phyloP scores from a whole-genome alignment of 208 protist species.

The Lotmaria passim region DNA sequence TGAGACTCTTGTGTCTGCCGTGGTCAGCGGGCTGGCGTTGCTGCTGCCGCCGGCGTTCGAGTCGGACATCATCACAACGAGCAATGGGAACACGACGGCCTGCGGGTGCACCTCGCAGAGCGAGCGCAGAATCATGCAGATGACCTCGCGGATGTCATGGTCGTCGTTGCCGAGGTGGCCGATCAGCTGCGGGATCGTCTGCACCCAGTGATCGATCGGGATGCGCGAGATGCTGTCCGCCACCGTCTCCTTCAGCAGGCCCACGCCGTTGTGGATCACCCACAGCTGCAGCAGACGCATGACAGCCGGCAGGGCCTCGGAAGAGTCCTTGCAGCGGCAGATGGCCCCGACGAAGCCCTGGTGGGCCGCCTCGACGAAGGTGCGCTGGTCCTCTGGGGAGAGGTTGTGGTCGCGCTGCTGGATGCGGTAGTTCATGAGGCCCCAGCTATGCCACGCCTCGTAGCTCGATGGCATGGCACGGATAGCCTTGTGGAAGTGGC shows the following conservation, averaged over 20 bases:
- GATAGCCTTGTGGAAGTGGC: conserved; percentile 88
- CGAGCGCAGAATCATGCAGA: conserved; percentile 94
- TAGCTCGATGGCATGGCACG: conserved; percentile 76
- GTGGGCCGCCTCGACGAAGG: conserved; percentile 92
- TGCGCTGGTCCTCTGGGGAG: conserved; percentile 66
- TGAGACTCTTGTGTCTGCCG: conserved; percentile 10
- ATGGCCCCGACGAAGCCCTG: conserved; percentile 98
- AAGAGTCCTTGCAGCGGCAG: conserved; percentile 71
- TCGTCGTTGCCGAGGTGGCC: conserved; percentile 95
- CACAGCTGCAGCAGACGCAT: conserved; percentile 98
- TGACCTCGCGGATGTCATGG: conserved; percentile 92
- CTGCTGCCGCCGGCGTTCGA: conserved; percentile 31
- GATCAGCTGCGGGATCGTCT: conserved; percentile 99
- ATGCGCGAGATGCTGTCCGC: conserved; percentile 95
- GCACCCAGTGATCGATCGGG: conserved; percentile 98
- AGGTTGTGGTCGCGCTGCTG: conserved; percentile 88
- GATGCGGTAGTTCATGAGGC: conserved; percentile 97
- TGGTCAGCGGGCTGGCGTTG: conserved; percentile 11
- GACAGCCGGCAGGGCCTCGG: conserved; percentile 94
- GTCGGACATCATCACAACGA: conserved; percentile 95
- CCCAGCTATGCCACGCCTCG: conserved; percentile 98
- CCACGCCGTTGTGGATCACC: conserved; percentile 95
- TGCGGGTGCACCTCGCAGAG: conserved; percentile 98
- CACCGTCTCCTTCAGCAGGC: conserved; percentile 87
- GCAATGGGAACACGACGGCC: conserved; percentile 99